These are phyloP conservation scores for Exophiala sp. DNA, from an alignment of 2,329 filamentous ascomycete genomes.

Conservation along the genomic window DNA sequence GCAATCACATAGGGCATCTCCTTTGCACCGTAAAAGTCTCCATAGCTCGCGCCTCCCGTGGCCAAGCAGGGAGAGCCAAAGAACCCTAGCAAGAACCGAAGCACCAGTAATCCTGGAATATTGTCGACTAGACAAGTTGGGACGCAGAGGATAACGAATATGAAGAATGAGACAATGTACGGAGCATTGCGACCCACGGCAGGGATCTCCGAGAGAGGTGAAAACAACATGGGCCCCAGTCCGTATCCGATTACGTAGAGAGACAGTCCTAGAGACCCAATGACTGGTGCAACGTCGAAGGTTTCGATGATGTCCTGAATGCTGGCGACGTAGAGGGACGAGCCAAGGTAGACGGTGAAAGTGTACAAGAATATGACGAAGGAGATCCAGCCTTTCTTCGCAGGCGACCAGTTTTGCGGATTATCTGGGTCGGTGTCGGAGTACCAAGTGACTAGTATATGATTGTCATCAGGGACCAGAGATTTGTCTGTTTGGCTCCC, in stretches of 20 bases:
- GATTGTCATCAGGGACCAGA: constrained; percentile 29
- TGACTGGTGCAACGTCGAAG: constrained; percentile 30
- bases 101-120: constrained; percentile 57
- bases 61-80: constrained; percentile 61
- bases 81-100: constrained; percentile 60
- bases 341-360: constrained; percentile 35
- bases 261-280: constrained; percentile 32
- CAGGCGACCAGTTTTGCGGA: constrained; percentile 37
- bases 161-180: constrained; percentile 60
- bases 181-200: constrained; percentile 60
- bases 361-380: constrained; percentile 31
- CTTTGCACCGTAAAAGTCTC: constrained; percentile 43
- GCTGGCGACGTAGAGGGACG: constrained; percentile 31
- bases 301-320: constrained; percentile 21
- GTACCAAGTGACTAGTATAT: constrained; percentile 34
- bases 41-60: constrained; percentile 45
- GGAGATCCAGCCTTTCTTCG: constrained; percentile 28
- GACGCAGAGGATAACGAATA: constrained; percentile 63
- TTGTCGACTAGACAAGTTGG: constrained; percentile 58
- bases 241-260: constrained; percentile 42
- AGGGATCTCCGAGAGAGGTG: constrained; percentile 61
- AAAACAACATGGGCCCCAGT: constrained; percentile 54
- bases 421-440: constrained; percentile 50
- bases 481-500: not conserved
- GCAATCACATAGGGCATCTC: constrained; percentile 54